Evolutionary conservation across 345 rosid species (phyloP).

Genomic region (Anacardium occidentale): DNA sequence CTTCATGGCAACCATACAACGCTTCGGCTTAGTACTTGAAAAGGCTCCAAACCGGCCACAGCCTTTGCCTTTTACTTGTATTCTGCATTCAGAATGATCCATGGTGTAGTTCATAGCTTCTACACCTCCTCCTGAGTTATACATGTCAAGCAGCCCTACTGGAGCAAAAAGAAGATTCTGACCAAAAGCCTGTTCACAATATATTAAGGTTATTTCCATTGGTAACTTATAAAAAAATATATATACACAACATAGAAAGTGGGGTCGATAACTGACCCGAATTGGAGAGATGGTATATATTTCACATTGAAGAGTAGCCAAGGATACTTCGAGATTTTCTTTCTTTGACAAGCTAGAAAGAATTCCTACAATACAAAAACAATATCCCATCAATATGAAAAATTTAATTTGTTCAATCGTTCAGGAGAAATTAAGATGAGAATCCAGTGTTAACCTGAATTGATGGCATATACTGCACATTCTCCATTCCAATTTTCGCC

Average conservation of each 20-base stretch:
- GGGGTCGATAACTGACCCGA: slow-evolving; percentile 30
- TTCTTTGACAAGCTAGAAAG: slow-evolving; percentile 36
- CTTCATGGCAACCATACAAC: slow-evolving; percentile 49
- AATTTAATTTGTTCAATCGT: neutral
- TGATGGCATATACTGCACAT: slow-evolving; percentile 47
- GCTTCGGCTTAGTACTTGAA: slow-evolving; percentile 42
- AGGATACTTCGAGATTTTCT: slow-evolving; percentile 38
- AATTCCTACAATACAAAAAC: slow-evolving; percentile 30
- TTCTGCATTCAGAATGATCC: slow-evolving; percentile 19
- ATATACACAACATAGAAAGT: neutral
- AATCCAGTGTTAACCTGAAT: slow-evolving; percentile 37
- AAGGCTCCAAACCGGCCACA: slow-evolving; percentile 56
- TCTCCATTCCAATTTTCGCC: slow-evolving; percentile 53
- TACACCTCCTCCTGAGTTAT: slow-evolving; percentile 64
- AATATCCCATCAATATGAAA: neutral
- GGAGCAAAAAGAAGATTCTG: slow-evolving; percentile 39
- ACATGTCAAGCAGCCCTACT: slow-evolving; percentile 54
- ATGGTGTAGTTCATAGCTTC: slow-evolving; percentile 34
- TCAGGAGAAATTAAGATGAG: neutral
- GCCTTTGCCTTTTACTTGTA: slow-evolving; percentile 41
- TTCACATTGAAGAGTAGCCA: slow-evolving; percentile 45
- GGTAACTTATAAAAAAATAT: neutral
- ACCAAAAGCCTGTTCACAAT: slow-evolving; percentile 36
- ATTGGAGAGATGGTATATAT: slow-evolving; percentile 52
- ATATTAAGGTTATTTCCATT: neutral